phyloP scores from a whole-genome alignment of 768 basidiomycete genomes.

The Asterophora parasitica region DNA sequence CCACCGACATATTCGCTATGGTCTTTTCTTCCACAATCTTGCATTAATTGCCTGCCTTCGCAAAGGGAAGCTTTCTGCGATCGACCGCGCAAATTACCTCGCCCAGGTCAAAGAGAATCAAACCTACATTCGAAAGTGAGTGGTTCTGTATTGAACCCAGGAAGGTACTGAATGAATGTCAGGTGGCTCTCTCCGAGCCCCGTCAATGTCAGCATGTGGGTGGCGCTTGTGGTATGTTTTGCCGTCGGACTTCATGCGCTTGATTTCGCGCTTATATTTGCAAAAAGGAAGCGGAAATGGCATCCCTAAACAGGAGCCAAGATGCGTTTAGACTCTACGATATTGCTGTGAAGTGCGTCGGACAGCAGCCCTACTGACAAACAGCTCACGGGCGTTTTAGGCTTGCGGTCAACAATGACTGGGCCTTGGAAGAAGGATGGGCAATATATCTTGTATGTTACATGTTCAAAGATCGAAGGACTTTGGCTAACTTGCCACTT shows the following conservation, averaged over 20 bases:
- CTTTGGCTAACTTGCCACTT: slow-evolving; percentile 4
- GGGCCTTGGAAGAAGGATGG: slow-evolving; percentile 71
- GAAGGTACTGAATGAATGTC: slow-evolving; percentile 3
- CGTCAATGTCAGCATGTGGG: slow-evolving; percentile 65
- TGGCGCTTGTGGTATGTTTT: slow-evolving; percentile 55
- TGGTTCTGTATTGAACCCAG: neutral
- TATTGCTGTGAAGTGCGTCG: slow-evolving; percentile 54
- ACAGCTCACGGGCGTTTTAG: slow-evolving; percentile 24
- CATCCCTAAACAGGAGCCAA: slow-evolving; percentile 48
- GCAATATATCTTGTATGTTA: slow-evolving; percentile 51
- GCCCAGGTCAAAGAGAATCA: slow-evolving; percentile 60
- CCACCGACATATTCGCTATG: slow-evolving; percentile 65
- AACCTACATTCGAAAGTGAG: slow-evolving; percentile 53
- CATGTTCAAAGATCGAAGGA: neutral
- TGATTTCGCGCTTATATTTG: neutral
- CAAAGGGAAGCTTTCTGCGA: slow-evolving; percentile 32
- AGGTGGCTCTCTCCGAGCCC: slow-evolving; percentile 72
- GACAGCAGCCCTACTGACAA: neutral
- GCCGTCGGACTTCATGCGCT: neutral
- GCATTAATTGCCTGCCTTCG: slow-evolving; percentile 60
- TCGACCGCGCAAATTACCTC: slow-evolving; percentile 37
- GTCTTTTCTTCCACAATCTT: slow-evolving; percentile 66
- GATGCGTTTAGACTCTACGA: slow-evolving; percentile 68
- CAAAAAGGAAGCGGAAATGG: slow-evolving; percentile 67
- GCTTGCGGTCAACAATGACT: slow-evolving; percentile 61